Base-by-base conservation (phyloP, 202 grass and related monocot genomes). In the Zoysia matrella region DNA sequence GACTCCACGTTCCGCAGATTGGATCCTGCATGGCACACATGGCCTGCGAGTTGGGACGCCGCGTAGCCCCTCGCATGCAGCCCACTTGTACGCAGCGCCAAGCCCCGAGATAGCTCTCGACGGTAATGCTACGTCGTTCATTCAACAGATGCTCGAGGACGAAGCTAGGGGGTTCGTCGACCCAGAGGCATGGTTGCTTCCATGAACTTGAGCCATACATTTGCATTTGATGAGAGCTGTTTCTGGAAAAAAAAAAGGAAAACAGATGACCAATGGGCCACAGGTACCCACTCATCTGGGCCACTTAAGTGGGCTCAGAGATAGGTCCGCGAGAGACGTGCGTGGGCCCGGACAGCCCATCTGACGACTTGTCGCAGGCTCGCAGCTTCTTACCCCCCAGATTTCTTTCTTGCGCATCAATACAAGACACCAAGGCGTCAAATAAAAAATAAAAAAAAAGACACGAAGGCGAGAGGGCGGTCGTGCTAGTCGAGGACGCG, bases 401-500 rank as follows among this genome's bases (percentile, higher is more conserved):
- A 68, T 80, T 75, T 47, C 62, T 69, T 81, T 76, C 71, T 76
- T 63, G 84, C 77, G 77, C 77, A 81, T 39, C 84, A 81, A 75
- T 41, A 41, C 84, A 39, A 47, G 61, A 73, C 72, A 62, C 51
- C 22, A 22, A 22, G 22, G 22, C 22, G n/a, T n/a, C n/a, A 22
- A 16, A 14, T 62, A 52, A 3, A 5, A 5, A 47, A 47, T 1
- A 22, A 22, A 22, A 22, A 22, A 22, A 22, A 22, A 22, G 22
- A 22, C 22, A 22, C 22, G 45, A 47, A 5, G 5, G 55, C 14
- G 44, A 69, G 69, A 47, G 63, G 52, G 72, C 72, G 63, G 82
- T 72, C 46, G 87, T 48, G 45, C 4, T 44, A 22, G 52, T 8
- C 67, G 61, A 18, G 78, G 41, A 56, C 72, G 88, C 72, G 30